These are phyloP conservation scores for Cytospora piceicola DNA, from an alignment of 2,329 filamentous ascomycete species.

Conservation along the genomic window DNA sequence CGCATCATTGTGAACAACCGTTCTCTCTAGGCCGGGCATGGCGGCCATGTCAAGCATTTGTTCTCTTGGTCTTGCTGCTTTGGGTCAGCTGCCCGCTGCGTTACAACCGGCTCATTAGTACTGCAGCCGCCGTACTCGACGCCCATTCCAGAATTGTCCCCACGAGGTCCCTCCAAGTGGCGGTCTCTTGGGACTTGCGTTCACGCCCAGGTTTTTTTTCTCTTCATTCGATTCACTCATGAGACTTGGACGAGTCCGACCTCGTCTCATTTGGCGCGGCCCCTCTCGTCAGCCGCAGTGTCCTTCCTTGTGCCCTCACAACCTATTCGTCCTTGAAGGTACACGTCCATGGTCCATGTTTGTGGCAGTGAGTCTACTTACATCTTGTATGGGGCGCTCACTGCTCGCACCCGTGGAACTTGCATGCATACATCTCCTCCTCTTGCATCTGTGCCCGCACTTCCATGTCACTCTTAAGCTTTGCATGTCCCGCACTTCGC, in stretches of 20 bases:
- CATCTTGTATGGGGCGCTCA: conserved; percentile 28
- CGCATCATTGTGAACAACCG: conserved; percentile 7
- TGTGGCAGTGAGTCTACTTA: conserved; percentile 11
- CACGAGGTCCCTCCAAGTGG: conserved; percentile 11
- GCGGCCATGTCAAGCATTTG: background rate
- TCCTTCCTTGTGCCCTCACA: conserved; percentile 20
- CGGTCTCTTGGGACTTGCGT: conserved; percentile 10
- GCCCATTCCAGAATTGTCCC: background rate
- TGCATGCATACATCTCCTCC: conserved; percentile 23
- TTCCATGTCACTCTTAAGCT: conserved; percentile 48
- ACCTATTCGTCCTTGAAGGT: conserved; percentile 18
- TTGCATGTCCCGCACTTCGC: conserved; percentile 44
- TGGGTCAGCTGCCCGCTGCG: conserved; percentile 16
- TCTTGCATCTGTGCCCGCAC: conserved; percentile 31
- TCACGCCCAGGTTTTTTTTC: conserved; percentile 9
- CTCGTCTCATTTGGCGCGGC: conserved; percentile 29
- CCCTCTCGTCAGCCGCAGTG: background rate
- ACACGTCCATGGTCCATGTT: conserved; percentile 9
- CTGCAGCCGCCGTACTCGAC: conserved; percentile 18
- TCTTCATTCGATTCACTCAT: conserved; percentile 15
- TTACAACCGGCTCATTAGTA: conserved; percentile 7
- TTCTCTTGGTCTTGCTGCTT: conserved; percentile 10
- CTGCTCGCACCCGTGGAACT: conserved; percentile 35
- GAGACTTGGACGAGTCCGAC: conserved; percentile 25
- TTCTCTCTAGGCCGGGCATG: background rate